These are phyloP conservation scores for Amphibolis antarctica DNA, from an alignment of 106 monocot genomes.

Conservation along the genomic window DNA sequence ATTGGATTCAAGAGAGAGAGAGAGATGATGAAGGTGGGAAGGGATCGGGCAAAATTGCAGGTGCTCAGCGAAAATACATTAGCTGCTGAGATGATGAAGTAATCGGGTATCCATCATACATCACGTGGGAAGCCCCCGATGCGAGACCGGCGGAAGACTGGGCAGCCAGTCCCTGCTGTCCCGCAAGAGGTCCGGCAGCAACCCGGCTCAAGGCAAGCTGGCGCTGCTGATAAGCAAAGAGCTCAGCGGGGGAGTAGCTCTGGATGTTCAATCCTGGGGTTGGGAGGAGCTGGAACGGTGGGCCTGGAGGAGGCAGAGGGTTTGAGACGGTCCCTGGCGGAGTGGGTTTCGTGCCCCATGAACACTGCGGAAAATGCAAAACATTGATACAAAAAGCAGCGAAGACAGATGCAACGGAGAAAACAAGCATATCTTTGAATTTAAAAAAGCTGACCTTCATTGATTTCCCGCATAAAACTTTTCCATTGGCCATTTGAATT, in stretches of 20 bases:
- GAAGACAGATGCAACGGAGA: neutral
- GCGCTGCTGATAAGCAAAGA: conserved; percentile 62
- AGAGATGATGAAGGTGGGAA: no score
- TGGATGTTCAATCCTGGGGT: conserved; percentile 22
- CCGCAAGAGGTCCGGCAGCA: conserved; percentile 34
- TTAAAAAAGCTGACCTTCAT: conserved; percentile 37
- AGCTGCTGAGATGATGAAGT: conserved; percentile 48
- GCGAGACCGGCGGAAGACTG: conserved; percentile 30
- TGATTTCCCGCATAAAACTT: conserved; percentile 55
- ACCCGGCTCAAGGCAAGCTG: conserved; percentile 41
- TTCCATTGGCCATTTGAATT: conserved; percentile 65
- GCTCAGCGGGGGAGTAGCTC: conserved; percentile 40
- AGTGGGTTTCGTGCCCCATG: conserved; percentile 71
- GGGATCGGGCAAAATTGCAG: neutral
- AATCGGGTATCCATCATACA: conserved; percentile 49
- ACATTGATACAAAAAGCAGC: neutral
- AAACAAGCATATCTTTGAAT: neutral
- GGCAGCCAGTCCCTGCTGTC: conserved; percentile 38
- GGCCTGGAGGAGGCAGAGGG: conserved; percentile 49
- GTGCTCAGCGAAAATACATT: conserved; percentile 55
- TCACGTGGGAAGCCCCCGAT: conserved; percentile 33
- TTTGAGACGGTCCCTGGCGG: conserved; percentile 50
- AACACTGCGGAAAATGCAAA: conserved; percentile 33
- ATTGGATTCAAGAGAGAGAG: no score
- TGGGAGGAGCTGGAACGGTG: conserved; percentile 29